A percentile compares a stretch with the other conserved stretches of the same genome.
Conservation (phyloP, 164 flowering plant species). For the Stephania japonica region DNA sequence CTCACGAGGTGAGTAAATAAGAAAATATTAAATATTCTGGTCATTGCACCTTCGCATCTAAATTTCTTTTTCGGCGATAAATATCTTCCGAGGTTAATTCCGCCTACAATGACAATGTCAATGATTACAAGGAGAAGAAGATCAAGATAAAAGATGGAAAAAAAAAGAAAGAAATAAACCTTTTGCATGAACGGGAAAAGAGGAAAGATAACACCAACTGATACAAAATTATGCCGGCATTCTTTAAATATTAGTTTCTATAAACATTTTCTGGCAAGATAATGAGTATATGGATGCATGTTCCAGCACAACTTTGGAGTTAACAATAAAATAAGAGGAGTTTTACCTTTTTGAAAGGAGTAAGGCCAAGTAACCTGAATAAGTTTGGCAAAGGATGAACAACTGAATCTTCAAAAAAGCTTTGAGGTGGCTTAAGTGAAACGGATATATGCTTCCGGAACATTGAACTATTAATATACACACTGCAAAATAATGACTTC, state of each 20-base stretch:
- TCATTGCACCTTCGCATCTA: constrained; percentile 48
- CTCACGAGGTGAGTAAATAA: constrained; percentile 3
- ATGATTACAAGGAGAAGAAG: neutral
- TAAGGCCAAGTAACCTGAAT: constrained; percentile 68
- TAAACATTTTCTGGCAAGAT: neutral
- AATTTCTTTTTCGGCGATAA: constrained; percentile 61
- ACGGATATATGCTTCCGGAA: constrained; percentile 54
- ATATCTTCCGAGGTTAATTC: constrained; percentile 85
- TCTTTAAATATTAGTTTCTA: neutral
- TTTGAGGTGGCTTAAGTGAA: constrained; percentile 52
- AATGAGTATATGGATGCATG: neutral
- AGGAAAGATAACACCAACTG: neutral
- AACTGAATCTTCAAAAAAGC: constrained; percentile 47
- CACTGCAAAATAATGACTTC: constrained; percentile 30
- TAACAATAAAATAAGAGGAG: neutral
- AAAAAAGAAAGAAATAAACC: neutral
- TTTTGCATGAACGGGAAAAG: neutral
- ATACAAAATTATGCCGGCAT: neutral
- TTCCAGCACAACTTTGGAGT: neutral
- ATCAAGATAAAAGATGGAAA: neutral
- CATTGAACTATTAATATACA: constrained; percentile 76
- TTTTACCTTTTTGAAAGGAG: constrained; percentile 74
- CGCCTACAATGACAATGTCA: constrained; percentile 47
- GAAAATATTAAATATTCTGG: neutral
- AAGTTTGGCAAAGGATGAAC: constrained; percentile 84